A percentile compares a stretch with the other conserved stretches of the same genome.
Evolutionary conservation across 139 green algal species (phyloP).

Genomic region (Microglena sp.): DNA sequence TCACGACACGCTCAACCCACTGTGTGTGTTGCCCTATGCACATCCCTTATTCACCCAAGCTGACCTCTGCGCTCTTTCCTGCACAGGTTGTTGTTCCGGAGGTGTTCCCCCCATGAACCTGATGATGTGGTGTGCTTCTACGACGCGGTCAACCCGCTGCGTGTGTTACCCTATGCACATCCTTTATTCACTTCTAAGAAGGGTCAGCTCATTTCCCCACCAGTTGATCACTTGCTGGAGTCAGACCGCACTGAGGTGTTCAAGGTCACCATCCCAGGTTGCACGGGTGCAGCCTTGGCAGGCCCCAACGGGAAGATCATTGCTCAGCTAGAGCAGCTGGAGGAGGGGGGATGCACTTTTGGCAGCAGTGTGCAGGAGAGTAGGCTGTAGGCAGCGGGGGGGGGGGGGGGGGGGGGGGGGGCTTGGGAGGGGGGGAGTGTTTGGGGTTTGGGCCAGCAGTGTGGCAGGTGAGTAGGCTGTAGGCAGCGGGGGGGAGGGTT

Average conservation of each 20-base stretch:
- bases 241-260: constrained; percentile 34
- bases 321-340: constrained; percentile 1
- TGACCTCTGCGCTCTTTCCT: no score
- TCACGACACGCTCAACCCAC: constrained; percentile 7
- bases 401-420: neutral
- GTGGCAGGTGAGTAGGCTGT: no score
- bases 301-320: neutral
- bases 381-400: no score
- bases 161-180: constrained; percentile 15
- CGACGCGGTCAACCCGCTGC: neutral
- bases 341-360: no score
- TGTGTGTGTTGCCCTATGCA: no score
- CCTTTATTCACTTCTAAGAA: constrained; percentile 1
- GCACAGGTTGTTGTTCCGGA: constrained; percentile 23
- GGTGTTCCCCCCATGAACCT: constrained; percentile 21
- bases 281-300: constrained; percentile 11
- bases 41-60: no score
- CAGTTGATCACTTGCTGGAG: constrained; percentile 19
- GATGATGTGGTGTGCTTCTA: constrained; percentile 29
- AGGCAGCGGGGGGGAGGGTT: no score
- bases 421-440: neutral
- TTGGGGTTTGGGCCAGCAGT: no score
- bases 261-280: constrained; percentile 22
- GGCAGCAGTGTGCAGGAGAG: no score
- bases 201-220: constrained; percentile 28